phyloP scores from a whole-genome alignment of 495 filamentous ascomycete genomes.

The Daldinia loculata region DNA sequence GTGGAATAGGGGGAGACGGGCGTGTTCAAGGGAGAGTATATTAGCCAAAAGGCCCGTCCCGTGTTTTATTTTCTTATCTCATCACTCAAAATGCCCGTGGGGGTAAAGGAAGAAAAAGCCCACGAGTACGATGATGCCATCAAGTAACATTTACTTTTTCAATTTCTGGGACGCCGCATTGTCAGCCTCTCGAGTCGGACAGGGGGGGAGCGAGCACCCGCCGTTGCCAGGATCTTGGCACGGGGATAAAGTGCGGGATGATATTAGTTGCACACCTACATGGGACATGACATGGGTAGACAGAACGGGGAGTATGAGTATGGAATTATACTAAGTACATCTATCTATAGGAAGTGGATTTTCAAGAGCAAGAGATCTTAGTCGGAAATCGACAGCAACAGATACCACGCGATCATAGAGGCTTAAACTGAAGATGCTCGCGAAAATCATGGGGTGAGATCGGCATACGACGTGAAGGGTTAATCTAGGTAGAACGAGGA shows the following conservation, averaged over 20 bases:
- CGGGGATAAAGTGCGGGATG: slow-evolving; percentile 34
- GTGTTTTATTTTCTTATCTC: slow-evolving; percentile 34
- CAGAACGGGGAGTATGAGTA: background rate
- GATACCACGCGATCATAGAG: background rate
- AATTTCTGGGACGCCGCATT: slow-evolving; percentile 24
- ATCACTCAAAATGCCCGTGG: slow-evolving; percentile 26
- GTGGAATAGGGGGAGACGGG: slow-evolving; percentile 1
- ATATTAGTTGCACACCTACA: slow-evolving; percentile 7
- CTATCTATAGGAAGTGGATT: background rate
- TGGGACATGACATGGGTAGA: background rate
- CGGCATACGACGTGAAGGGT: background rate
- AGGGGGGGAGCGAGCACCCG: slow-evolving; percentile 12
- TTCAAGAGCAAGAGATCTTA: slow-evolving; percentile 13
- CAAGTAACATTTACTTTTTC: slow-evolving; percentile 28
- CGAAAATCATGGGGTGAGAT: slow-evolving; percentile 11
- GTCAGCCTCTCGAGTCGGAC: background rate
- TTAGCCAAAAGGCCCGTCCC: slow-evolving; percentile 34
- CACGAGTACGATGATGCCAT: slow-evolving; percentile 28
- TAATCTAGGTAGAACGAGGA: slow-evolving; percentile 29
- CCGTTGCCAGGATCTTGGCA: slow-evolving; percentile 30
- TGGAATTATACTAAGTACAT: background rate
- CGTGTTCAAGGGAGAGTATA: background rate
- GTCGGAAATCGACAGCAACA: background rate
- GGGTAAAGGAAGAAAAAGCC: slow-evolving; percentile 8
- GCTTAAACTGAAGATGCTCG: background rate